Evolutionary conservation across 805 yeast species (phyloP), one percentile per base, ranked within the genome.

Genomic region (Maudiozyma pseudohumilis): DNA sequence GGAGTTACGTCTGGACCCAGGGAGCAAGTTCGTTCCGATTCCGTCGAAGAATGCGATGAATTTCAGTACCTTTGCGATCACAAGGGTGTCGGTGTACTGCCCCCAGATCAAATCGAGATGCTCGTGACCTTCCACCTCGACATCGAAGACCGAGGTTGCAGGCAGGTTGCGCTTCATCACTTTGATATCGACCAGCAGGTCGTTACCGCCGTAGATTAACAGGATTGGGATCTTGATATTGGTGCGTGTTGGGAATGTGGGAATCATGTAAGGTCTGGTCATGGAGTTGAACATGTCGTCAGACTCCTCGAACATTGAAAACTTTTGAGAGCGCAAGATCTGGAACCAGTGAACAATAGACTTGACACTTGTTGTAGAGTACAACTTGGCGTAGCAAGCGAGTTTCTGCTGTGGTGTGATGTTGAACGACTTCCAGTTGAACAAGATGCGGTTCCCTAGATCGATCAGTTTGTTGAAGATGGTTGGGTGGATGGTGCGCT

Each of bases 261-360:
- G 55, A 11, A 52, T 52, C 42, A 55, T 56, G 42, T 61, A 59
- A 12, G 66, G 61, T 35, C 52, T 56, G 12, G 63, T 51, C 24
- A 63, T 40, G 3, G 65, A 49, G 31, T 59, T 59, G n/a, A 65
- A 56, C 28, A 63, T 44, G n/a, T 62, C 59, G 22, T 56, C 60
- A 19, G 57, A 55, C 44, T 85, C 95, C 51, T 83, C 92, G 60
- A 77, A 89, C 95, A 92, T 81, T 58, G 88, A 95, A 58, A 89
- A 88, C 34, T 73, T 70, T 32, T 74, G 74, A 6, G 81, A 69
- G 36, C 80, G 69, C 43, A 89, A 83, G 37, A 89, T 88, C 60
- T 86, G 95, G 52, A 86, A 85, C 96, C 96, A 86, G 60, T 86
- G 96, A n/a, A 87, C 96, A 32, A 86, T 87, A 8, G 83, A 74